phyloP scores from a whole-genome alignment of 208 protist genomes.

The Trypanosoma platydactyli region DNA sequence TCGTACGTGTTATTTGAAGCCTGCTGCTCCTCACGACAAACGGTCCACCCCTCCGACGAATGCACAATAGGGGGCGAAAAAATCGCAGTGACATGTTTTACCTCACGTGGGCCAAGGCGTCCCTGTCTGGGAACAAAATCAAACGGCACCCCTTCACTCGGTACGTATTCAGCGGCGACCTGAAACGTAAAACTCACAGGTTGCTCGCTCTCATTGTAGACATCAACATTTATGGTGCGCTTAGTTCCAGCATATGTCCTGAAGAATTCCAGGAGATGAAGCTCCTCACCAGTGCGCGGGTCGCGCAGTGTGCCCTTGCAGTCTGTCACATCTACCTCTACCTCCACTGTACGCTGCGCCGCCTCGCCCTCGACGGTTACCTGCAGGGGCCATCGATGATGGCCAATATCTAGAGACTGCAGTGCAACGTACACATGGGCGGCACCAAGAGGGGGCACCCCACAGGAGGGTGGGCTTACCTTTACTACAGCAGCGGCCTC shows the following conservation, averaged over 20 bases:
- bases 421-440: conserved; percentile 65
- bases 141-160: conserved; percentile 64
- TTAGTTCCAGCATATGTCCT: conserved; percentile 71
- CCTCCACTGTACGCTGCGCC: conserved; percentile 33
- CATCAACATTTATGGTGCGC: conserved; percentile 43
- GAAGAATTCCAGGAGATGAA: conserved; percentile 60
- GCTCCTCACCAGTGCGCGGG: conserved; percentile 46
- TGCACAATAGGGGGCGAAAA: conserved; percentile 64
- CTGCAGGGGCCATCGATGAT: conserved; percentile 41
- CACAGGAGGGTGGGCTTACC: conserved; percentile 30
- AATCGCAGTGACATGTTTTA: conserved; percentile 44
- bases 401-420: conserved; percentile 38
- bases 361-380: conserved; percentile 52
- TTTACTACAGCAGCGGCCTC: conserved; percentile 18
- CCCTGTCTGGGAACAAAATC: conserved; percentile 70
- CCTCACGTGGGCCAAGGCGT: conserved; percentile 59
- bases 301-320: conserved; percentile 69
- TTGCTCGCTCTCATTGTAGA: conserved; percentile 75
- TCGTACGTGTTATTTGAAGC: conserved; percentile 48
- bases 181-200: conserved; percentile 86
- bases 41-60: conserved; percentile 61
- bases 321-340: conserved; percentile 75
- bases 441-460: conserved; percentile 40
- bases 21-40: conserved; percentile 22
- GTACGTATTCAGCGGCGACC: conserved; percentile 42